Evolutionary conservation across 2,329 filamentous ascomycete species (phyloP).

Genomic region (Sporothrix euskadiensis): DNA sequence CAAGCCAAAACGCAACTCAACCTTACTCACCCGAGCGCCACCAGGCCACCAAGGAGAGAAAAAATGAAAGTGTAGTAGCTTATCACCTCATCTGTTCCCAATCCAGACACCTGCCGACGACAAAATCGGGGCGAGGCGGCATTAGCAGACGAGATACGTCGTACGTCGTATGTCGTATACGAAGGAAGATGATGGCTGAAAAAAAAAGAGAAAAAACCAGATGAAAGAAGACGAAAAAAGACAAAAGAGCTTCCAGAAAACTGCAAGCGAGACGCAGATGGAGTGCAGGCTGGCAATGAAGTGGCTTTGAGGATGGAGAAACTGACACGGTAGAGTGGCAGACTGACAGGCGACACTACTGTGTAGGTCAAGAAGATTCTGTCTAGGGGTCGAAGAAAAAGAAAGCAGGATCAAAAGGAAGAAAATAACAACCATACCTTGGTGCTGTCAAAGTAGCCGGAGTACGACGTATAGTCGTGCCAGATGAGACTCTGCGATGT

Average conservation of each 20-base stretch:
- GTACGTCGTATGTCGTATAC: not conserved
- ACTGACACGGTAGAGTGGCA: not conserved
- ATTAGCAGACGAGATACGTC: not conserved
- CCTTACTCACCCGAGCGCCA: not conserved
- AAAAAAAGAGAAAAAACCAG: not conserved
- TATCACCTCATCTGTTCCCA: slow-evolving; percentile 5
- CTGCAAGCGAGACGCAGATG: not conserved
- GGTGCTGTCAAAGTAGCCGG: not conserved
- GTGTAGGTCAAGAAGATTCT: not conserved
- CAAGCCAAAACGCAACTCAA: not conserved
- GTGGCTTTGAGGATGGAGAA: slow-evolving; percentile 5
- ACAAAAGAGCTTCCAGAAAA: not conserved
- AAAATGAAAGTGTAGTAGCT: not conserved
- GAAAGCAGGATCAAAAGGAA: not conserved
- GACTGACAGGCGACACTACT: not conserved
- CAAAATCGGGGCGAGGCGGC: not conserved
- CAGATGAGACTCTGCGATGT: not conserved
- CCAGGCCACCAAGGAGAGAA: not conserved
- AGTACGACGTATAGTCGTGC: not conserved
- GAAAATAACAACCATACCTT: not conserved
- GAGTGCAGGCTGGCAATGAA: not conserved
- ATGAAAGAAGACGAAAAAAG: not conserved
- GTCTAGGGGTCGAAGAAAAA: not conserved
- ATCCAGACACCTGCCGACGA: not conserved
- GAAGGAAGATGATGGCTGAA: not conserved